These are phyloP conservation scores for Suillus variegatus DNA, from an alignment of 768 basidiomycete genomes.

Conservation along the genomic window DNA sequence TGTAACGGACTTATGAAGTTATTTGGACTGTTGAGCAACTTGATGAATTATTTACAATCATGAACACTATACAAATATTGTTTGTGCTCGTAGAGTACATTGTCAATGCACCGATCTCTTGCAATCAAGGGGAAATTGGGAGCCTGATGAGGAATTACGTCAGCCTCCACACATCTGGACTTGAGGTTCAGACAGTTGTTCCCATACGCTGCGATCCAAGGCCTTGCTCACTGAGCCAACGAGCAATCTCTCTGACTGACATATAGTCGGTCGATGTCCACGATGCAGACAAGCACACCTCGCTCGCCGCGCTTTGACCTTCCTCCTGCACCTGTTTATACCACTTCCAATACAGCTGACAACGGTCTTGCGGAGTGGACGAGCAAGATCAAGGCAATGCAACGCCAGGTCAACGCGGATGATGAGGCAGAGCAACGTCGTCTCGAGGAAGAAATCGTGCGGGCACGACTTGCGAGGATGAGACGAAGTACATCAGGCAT, in stretches of 20 bases:
- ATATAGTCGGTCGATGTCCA: constrained; percentile 22
- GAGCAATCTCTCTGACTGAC: background rate
- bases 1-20: background rate
- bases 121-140: background rate
- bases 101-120: background rate
- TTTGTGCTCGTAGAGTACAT: background rate
- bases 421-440: constrained; percentile 76
- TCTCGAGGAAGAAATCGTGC: constrained; percentile 56
- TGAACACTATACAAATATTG: background rate
- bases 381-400: constrained; percentile 75
- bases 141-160: background rate
- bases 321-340: constrained; percentile 31
- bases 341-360: constrained; percentile 42
- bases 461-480: constrained; percentile 47
- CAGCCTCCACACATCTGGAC: constrained; percentile 1
- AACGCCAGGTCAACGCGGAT: constrained; percentile 78
- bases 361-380: constrained; percentile 80
- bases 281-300: constrained; percentile 25
- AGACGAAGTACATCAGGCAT: constrained; percentile 38
- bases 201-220: constrained; percentile 2
- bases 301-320: constrained; percentile 37
- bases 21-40: background rate
- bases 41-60: background rate
- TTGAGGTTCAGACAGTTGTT: background rate
- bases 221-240: background rate